Evolutionary conservation across 2,329 filamentous ascomycete species (phyloP).

Genomic region (Tolypocladium capitatum): DNA sequence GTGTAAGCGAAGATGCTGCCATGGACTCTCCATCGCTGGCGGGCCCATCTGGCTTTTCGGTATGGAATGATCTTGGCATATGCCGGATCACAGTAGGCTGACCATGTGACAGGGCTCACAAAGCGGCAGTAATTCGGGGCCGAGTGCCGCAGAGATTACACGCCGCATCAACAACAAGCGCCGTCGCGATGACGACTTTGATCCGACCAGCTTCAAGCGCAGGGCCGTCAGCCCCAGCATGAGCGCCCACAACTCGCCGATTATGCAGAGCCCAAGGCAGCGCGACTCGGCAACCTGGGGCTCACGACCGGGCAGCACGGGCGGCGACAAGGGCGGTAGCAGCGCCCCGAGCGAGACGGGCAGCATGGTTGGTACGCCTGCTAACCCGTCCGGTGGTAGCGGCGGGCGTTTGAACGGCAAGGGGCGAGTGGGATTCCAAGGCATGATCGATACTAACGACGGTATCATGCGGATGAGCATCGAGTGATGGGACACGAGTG

Average conservation of each 20-base stretch:
- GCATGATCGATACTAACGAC: constrained; percentile 93
- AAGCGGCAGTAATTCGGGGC: constrained; percentile 28
- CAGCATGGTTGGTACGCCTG: constrained; percentile 21
- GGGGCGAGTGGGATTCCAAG: constrained; percentile 66
- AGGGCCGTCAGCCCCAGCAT: constrained; percentile 84
- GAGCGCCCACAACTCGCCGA: constrained; percentile 79
- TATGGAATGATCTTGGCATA: constrained; percentile 11
- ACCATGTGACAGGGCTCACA: constrained; percentile 8
- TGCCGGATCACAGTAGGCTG: not conserved
- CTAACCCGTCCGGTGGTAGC: constrained; percentile 17
- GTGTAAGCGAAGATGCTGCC: constrained; percentile 54
- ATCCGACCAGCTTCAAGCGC: constrained; percentile 77
- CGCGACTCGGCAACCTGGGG: constrained; percentile 60
- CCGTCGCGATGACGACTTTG: constrained; percentile 82
- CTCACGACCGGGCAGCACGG: constrained; percentile 52
- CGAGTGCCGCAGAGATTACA: constrained; percentile 60
- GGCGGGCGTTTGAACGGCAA: constrained; percentile 37
- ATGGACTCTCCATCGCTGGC: constrained; percentile 54
- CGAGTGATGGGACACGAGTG: constrained; percentile 39
- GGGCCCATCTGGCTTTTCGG: constrained; percentile 20
- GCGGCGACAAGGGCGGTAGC: constrained; percentile 36
- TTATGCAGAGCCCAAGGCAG: constrained; percentile 73
- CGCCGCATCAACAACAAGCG: constrained; percentile 70
- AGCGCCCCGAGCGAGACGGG: constrained; percentile 38
- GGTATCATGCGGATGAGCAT: constrained; percentile 96